Percentiles rank a stretch among this genome's conserved stretches.
These are phyloP conservation scores for Trypanosoma boissoni DNA, from an alignment of 208 protist genomes.

Conservation along the genomic window DNA sequence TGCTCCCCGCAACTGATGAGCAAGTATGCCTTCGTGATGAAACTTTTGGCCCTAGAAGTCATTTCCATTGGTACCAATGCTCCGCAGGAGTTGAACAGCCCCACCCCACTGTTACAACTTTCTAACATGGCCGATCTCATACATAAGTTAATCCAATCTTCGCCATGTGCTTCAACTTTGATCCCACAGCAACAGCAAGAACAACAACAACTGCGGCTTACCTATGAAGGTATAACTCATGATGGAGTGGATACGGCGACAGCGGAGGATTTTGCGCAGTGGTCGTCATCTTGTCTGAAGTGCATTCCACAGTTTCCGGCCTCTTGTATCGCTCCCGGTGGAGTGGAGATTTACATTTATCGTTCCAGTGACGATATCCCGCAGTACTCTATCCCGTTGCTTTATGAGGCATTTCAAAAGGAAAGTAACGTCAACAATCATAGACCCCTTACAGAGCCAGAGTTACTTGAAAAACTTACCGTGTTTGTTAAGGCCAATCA, in stretches of 20 bases:
- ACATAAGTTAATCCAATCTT: conserved; percentile 42
- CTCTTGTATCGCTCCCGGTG: conserved; percentile 31
- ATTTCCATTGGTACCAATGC: conserved; percentile 33
- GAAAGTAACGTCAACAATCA: conserved; percentile 36
- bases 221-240: not conserved
- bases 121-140: conserved; percentile 40
- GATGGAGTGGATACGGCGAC: not conserved
- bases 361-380: conserved; percentile 49
- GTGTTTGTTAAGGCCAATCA: conserved; percentile 73
- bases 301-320: conserved; percentile 55
- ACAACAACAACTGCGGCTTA: not conserved
- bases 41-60: conserved; percentile 75
- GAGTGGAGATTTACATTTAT: conserved; percentile 48
- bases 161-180: conserved; percentile 5
- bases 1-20: conserved; percentile 57
- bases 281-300: conserved; percentile 53
- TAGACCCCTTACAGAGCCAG: conserved; percentile 30
- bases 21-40: conserved; percentile 88
- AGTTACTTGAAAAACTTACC: conserved; percentile 42
- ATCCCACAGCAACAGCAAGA: too few relatives aligned
- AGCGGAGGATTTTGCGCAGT: conserved; percentile 46
- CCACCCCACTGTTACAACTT: conserved; percentile 26
- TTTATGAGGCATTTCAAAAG: conserved; percentile 54
- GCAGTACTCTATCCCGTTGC: conserved; percentile 64
- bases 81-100: conserved; percentile 35